phyloP scores from a whole-genome alignment of 345 rosid genomes.

The Eucalyptus dawsonii region DNA sequence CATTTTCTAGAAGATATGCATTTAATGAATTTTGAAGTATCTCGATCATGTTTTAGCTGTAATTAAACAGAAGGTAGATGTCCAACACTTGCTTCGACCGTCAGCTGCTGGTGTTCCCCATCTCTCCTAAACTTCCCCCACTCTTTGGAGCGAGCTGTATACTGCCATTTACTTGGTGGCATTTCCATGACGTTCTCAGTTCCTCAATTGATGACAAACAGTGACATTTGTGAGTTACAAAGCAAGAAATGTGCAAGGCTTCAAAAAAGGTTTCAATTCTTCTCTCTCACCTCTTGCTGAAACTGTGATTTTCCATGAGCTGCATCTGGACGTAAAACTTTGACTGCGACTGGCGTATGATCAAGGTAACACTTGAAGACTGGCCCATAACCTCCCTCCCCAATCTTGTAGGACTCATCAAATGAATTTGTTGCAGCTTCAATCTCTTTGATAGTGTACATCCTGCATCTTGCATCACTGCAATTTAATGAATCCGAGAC shows the following conservation, averaged over 20 bases:
- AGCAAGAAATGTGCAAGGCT: neutral
- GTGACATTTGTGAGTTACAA: neutral
- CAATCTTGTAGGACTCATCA: constrained; percentile 37
- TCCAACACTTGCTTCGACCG: neutral
- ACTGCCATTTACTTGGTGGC: neutral
- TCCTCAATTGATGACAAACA: neutral
- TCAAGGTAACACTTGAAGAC: constrained; percentile 74
- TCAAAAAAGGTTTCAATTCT: neutral
- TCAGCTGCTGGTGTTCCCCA: neutral
- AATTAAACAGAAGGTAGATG: neutral
- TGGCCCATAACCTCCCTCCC: constrained; percentile 98
- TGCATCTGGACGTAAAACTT: constrained; percentile 88
- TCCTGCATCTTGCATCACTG: constrained; percentile 40
- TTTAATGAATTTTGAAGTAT: neutral
- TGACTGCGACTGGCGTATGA: constrained; percentile 78
- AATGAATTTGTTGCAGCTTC: constrained; percentile 70
- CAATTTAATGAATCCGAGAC: constrained; percentile 7
- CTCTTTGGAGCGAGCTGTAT: neutral
- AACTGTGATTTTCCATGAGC: constrained; percentile 90
- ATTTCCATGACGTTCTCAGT: neutral
- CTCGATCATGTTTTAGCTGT: neutral
- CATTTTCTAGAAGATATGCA: neutral
- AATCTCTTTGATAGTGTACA: constrained; percentile 67
- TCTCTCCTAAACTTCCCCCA: neutral
- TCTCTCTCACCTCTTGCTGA: constrained; percentile 60